Conservation (phyloP, 441 rosid genomes). For the Theobroma grandiflorum region DNA sequence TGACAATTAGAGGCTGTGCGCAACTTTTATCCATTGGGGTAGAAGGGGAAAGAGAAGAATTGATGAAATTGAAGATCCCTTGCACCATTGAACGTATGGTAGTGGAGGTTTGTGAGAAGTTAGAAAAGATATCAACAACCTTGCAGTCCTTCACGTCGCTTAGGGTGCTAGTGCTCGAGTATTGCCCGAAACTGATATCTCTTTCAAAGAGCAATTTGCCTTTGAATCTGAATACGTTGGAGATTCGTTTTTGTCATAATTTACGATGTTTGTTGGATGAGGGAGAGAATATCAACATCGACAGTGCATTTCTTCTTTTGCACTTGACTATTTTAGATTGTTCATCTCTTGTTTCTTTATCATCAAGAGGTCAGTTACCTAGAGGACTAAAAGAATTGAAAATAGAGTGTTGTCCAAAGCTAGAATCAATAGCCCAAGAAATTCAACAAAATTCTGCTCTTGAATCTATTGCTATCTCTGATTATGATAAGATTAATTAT, state of each 20-base stretch:
- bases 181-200: not conserved
- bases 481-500: not conserved
- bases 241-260: not conserved
- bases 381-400: constrained; percentile 5
- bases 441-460: constrained; percentile 11
- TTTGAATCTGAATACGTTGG: not conserved
- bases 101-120: not conserved
- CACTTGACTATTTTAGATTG: not conserved
- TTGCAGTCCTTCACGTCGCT: not conserved
- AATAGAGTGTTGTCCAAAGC: not conserved
- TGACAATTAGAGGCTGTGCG: not conserved
- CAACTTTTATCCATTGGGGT: not conserved
- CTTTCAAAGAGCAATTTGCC: constrained; percentile 13
- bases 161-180: not conserved
- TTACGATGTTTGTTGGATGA: constrained; percentile 7
- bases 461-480: not conserved
- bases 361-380: not conserved
- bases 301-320: not conserved
- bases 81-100: not conserved
- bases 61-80: not conserved
- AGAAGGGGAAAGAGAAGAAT: not conserved
- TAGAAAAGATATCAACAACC: constrained; percentile 10
- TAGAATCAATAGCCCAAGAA: constrained; percentile 10
- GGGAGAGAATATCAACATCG: constrained; percentile 2
- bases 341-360: not conserved